Evolutionary conservation across 495 filamentous ascomycete genomes (phyloP).

Genomic region (Aspergillus sparsus): DNA sequence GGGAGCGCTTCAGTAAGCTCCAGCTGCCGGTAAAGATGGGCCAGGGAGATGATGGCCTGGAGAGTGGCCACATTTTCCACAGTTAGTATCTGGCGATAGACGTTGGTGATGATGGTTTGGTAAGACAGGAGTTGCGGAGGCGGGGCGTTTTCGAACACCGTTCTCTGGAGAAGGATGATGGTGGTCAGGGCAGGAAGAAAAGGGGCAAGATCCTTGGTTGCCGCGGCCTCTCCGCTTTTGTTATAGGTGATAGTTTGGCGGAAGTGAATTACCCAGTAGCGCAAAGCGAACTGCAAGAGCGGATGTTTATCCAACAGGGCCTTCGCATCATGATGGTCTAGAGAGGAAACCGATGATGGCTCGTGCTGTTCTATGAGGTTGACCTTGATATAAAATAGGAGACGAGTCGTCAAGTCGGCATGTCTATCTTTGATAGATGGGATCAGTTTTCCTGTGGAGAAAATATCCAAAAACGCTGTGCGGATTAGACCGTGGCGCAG

Average conservation of each 20-base stretch:
- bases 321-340: slow-evolving; percentile 34
- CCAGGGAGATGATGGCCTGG: slow-evolving; percentile 26
- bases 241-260: slow-evolving; percentile 31
- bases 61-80: slow-evolving; percentile 28
- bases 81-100: slow-evolving; percentile 34
- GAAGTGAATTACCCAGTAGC: slow-evolving; percentile 41
- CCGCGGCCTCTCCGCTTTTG: slow-evolving; percentile 31
- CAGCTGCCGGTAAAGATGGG: slow-evolving; percentile 23
- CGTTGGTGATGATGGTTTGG: slow-evolving; percentile 32
- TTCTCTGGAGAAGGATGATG: slow-evolving; percentile 32
- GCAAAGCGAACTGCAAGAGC: slow-evolving; percentile 39
- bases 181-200: slow-evolving; percentile 36
- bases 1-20: slow-evolving; percentile 17
- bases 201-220: slow-evolving; percentile 37
- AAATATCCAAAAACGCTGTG: slow-evolving; percentile 34
- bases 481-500: slow-evolving; percentile 42
- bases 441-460: slow-evolving; percentile 37
- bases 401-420: slow-evolving; percentile 35
- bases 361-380: slow-evolving; percentile 35
- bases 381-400: slow-evolving; percentile 39
- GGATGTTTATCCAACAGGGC: slow-evolving; percentile 29
- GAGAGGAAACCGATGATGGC: slow-evolving; percentile 30
- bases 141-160: slow-evolving; percentile 34
- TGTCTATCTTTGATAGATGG: slow-evolving; percentile 40
- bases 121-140: slow-evolving; percentile 33